These are phyloP conservation scores for Dictyostelium intermedium DNA, from an alignment of 78 protist species.

Conservation along the genomic window DNA sequence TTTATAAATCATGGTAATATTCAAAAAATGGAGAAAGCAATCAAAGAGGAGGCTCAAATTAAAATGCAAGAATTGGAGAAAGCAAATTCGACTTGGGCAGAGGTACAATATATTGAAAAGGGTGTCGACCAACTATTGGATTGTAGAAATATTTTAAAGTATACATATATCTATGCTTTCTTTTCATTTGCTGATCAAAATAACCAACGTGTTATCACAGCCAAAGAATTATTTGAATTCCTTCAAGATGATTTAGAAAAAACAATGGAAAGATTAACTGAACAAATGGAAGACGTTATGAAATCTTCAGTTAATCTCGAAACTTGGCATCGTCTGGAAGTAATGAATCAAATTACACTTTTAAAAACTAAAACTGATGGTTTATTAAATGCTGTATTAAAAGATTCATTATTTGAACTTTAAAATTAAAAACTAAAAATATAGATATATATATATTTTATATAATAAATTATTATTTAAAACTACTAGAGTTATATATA, in stretches of 20 bases:
- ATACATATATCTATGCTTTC: conserved; percentile 65
- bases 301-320: conserved; percentile 8
- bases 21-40: conserved; percentile 30
- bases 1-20: conserved; percentile 48
- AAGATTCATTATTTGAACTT: conserved; percentile 73
- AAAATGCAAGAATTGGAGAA: conserved; percentile 68
- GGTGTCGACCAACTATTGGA: conserved; percentile 69
- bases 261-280: conserved; percentile 57
- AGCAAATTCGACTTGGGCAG: conserved; percentile 50
- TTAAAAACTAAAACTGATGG: conserved; percentile 42
- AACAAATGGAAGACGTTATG: conserved; percentile 54
- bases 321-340: conserved; percentile 23
- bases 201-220: conserved; percentile 25
- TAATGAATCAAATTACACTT: conserved; percentile 54
- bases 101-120: conserved; percentile 62
- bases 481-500: neutral
- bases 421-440: neutral
- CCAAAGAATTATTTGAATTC: conserved; percentile 74
- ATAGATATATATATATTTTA: too few species aligned
- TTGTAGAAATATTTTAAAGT: conserved; percentile 58
- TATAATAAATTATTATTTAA: neutral
- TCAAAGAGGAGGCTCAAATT: conserved; percentile 26
- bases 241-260: conserved; percentile 76
- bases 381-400: conserved; percentile 55
- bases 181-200: conserved; percentile 35